Conservation (phyloP, 495 filamentous ascomycete species). For the Tetracladium setigerum region DNA sequence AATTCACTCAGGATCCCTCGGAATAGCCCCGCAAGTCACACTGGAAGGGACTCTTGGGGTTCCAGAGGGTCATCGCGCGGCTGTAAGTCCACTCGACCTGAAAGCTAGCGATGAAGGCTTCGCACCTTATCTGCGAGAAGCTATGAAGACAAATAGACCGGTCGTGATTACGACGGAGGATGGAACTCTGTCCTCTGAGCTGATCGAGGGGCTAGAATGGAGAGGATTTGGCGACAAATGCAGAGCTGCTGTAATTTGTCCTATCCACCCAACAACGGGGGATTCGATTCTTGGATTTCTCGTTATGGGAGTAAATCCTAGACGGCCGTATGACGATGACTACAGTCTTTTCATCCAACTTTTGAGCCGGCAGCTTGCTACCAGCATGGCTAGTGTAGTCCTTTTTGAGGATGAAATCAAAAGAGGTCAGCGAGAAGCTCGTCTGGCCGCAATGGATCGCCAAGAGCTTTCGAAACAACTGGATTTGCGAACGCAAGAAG, state of each 20-base stretch:
- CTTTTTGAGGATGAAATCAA: conserved; percentile 69
- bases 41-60: conserved; percentile 59
- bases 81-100: conserved; percentile 48
- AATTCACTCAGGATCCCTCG: conserved; percentile 49
- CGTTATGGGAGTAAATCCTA: conserved; percentile 60
- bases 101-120: conserved; percentile 54
- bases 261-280: conserved; percentile 60
- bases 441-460: conserved; percentile 55
- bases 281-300: conserved; percentile 57
- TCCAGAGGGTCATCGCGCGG: conserved; percentile 46
- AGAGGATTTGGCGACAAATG: conserved; percentile 57
- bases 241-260: conserved; percentile 58
- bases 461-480: conserved; percentile 61
- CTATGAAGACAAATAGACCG: conserved; percentile 51
- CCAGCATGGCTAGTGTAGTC: conserved; percentile 63
- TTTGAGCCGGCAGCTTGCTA: conserved; percentile 61
- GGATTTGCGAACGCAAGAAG: conserved; percentile 57
- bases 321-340: conserved; percentile 61
- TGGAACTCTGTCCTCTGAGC: conserved; percentile 46
- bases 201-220: conserved; percentile 55
- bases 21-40: conserved; percentile 43
- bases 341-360: conserved; percentile 63
- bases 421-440: conserved; percentile 56
- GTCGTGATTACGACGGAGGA: conserved; percentile 50
- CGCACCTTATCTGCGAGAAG: conserved; percentile 56